Conservation (phyloP, 352 stramenopile species). For the Phytophthora hybrid region DNA sequence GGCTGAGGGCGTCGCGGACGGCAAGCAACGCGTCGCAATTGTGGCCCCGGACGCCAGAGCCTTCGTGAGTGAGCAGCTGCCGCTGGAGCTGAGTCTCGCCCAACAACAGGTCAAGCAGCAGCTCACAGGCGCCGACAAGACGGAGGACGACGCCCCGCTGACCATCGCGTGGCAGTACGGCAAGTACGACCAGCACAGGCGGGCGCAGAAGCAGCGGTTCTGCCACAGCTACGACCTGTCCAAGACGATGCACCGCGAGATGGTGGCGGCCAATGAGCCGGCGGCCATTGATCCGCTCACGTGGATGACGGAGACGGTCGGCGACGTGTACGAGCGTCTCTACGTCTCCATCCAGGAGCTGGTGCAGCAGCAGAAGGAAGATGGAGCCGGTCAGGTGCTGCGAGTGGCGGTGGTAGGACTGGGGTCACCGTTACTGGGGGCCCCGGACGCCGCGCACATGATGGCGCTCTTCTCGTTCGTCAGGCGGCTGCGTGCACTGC, state of each 20-base stretch:
- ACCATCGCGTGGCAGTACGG: constrained; percentile 84
- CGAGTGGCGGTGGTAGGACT: constrained; percentile 56
- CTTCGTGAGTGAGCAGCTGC: constrained; percentile 55
- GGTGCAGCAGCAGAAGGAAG: constrained; percentile 17
- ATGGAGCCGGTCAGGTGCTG: constrained; percentile 38
- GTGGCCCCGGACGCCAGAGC: constrained; percentile 47
- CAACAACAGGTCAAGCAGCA: constrained; percentile 76
- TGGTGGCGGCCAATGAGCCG: constrained; percentile 53
- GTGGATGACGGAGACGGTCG: neutral
- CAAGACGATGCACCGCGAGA: constrained; percentile 58
- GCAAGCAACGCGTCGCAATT: constrained; percentile 45
- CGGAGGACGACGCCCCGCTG: constrained; percentile 33
- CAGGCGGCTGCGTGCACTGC: constrained; percentile 40
- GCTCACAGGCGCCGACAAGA: constrained; percentile 27
- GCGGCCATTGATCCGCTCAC: constrained; percentile 38
- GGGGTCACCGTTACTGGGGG: constrained; percentile 53
- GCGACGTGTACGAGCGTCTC: constrained; percentile 42
- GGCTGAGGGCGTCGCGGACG: constrained; percentile 59
- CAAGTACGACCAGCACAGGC: constrained; percentile 55
- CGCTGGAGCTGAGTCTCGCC: constrained; percentile 71
- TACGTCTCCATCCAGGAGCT: constrained; percentile 36
- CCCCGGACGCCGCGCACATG: constrained; percentile 50
- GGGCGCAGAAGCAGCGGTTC: constrained; percentile 45
- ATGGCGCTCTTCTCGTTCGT: constrained; percentile 51
- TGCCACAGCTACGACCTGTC: constrained; percentile 84